These are phyloP conservation scores for Phytophthora tubulina DNA, from an alignment of 352 stramenopile species.

Conservation along the genomic window DNA sequence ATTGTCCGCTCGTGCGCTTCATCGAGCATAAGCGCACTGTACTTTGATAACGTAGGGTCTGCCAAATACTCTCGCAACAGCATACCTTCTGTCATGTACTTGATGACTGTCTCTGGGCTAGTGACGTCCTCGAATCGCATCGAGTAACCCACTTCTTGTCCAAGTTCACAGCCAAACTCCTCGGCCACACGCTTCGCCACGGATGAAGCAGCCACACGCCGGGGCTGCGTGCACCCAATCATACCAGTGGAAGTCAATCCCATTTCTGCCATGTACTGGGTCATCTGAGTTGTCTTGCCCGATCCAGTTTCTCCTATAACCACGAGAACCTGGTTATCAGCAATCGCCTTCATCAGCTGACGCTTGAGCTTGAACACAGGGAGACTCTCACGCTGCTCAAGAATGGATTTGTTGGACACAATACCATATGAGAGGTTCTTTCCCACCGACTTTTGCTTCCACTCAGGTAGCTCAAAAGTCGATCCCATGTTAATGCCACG, in stretches of 20 bases:
- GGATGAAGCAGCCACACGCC: slow-evolving; percentile 97
- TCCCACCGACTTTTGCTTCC: slow-evolving; percentile 97
- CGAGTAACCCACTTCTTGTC: slow-evolving; percentile 94
- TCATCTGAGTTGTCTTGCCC: slow-evolving; percentile 99
- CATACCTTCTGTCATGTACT: slow-evolving; percentile 99
- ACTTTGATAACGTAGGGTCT: slow-evolving; percentile 96
- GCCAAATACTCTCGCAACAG: slow-evolving; percentile 98
- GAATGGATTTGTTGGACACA: slow-evolving; percentile 95
- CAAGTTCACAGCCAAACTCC: slow-evolving; percentile 95
- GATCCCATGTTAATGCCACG: slow-evolving; percentile 92
- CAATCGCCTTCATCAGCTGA: slow-evolving; percentile 95
- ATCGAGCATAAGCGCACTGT: slow-evolving; percentile 97
- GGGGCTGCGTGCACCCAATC: slow-evolving; percentile 98
- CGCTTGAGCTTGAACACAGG: slow-evolving; percentile 98
- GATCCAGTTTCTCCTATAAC: slow-evolving; percentile 99
- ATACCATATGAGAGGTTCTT: slow-evolving; percentile 98
- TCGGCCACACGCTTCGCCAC: slow-evolving; percentile 98
- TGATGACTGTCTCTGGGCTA: slow-evolving; percentile 96
- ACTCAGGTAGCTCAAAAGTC: slow-evolving; percentile 95
- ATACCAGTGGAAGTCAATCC: slow-evolving; percentile 96
- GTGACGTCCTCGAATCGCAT: slow-evolving; percentile 93
- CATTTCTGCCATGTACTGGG: slow-evolving; percentile 99
- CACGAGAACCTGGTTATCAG: slow-evolving; percentile 96
- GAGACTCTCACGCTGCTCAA: slow-evolving; percentile 97
- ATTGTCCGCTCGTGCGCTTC: slow-evolving; percentile 99